phyloP scores from a whole-genome alignment of 495 filamentous ascomycete genomes.

The Trichoderma gamsii region DNA sequence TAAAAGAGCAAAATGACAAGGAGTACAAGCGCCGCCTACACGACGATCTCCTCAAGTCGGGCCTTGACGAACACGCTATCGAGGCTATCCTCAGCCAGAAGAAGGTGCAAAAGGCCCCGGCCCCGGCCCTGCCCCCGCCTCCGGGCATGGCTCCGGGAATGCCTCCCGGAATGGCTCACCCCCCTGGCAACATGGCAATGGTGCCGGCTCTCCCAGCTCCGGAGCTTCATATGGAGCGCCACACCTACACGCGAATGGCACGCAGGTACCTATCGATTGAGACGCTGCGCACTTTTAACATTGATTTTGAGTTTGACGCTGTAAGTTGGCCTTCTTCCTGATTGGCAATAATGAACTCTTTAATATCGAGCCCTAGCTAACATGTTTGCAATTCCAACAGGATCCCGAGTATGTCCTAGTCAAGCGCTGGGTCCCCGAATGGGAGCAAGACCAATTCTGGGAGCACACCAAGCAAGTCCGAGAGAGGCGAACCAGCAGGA shows the following conservation, averaged over 20 bases:
- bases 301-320: slow-evolving; percentile 48
- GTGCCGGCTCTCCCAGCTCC: slow-evolving; percentile 19
- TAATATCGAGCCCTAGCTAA: slow-evolving; percentile 21
- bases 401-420: slow-evolving; percentile 70
- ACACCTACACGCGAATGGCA: slow-evolving; percentile 53
- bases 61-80: slow-evolving; percentile 48
- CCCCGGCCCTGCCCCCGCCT: not conserved
- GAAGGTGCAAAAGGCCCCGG: slow-evolving; percentile 31
- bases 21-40: slow-evolving; percentile 44
- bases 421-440: slow-evolving; percentile 67
- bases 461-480: slow-evolving; percentile 61
- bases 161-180: not conserved
- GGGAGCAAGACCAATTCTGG: slow-evolving; percentile 67
- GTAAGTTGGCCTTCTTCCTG: slow-evolving; percentile 29
- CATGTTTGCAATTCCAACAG: slow-evolving; percentile 24
- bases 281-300: slow-evolving; percentile 43
- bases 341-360: not conserved
- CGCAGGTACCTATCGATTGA: slow-evolving; percentile 51
- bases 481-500: slow-evolving; percentile 37
- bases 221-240: slow-evolving; percentile 23
- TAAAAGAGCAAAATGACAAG: slow-evolving; percentile 45
- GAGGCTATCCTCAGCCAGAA: slow-evolving; percentile 46
- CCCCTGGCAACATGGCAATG: not conserved
- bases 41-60: slow-evolving; percentile 44
- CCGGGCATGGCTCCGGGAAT: not conserved